Percentiles rank a stretch among this genome's conserved stretches.
These are phyloP conservation scores for Aaosphaeria pasadenensis DNA, from an alignment of 2,329 filamentous ascomycete species.

Conservation along the genomic window DNA sequence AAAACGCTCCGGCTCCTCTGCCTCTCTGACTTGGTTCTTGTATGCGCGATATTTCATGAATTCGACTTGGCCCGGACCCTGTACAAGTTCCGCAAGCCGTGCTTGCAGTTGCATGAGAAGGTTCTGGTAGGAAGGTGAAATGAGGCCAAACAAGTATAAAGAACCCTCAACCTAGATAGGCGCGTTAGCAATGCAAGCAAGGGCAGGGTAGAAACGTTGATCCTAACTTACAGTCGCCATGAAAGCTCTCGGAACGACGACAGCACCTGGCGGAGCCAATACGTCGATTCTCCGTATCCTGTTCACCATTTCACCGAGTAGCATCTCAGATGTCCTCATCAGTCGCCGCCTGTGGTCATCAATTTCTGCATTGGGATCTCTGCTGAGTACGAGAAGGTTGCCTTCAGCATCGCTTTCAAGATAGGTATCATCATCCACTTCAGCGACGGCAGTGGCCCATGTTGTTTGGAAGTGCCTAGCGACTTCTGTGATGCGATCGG, in stretches of 20 bases:
- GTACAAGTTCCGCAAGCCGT: constrained; percentile 64
- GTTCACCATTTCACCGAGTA: constrained; percentile 91
- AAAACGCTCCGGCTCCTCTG: constrained; percentile 78
- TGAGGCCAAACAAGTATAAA: constrained; percentile 84
- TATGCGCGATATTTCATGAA: constrained; percentile 84
- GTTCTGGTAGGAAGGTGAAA: constrained; percentile 70
- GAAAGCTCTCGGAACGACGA: constrained; percentile 79
- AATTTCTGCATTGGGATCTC: constrained; percentile 70
- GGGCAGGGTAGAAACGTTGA: background rate
- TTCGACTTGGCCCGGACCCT: constrained; percentile 68
- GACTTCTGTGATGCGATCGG: constrained; percentile 66
- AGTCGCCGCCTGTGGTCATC: constrained; percentile 69
- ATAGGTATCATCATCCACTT: constrained; percentile 71
- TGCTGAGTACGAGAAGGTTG: constrained; percentile 77
- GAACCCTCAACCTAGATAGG: constrained; percentile 73
- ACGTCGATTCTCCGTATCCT: constrained; percentile 74
- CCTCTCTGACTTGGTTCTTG: constrained; percentile 66
- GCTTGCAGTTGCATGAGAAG: constrained; percentile 79
- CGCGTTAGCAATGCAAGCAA: background rate
- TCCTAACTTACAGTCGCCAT: constrained; percentile 72
- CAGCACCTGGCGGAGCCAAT: constrained; percentile 59
- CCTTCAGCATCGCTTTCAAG: constrained; percentile 83
- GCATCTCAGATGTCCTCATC: constrained; percentile 74
- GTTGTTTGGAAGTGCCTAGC: constrained; percentile 77
- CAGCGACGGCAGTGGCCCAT: constrained; percentile 77